Conservation (phyloP, 176 grass and related monocot species). For the Bothriochloa decipiens region DNA sequence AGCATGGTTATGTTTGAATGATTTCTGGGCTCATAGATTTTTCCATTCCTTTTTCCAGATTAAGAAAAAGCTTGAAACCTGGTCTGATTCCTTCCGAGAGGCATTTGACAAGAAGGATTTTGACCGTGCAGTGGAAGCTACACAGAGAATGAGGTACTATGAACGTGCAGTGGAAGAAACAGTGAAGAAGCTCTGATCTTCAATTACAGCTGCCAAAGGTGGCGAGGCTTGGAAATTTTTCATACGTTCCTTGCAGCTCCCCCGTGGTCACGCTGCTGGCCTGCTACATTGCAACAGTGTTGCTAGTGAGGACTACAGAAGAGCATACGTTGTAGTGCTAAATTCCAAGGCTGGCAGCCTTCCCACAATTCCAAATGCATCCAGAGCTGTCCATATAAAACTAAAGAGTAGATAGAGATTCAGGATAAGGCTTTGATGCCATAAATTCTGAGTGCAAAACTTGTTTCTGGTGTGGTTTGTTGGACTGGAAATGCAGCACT, state of each 20-base stretch:
- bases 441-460: not conserved
- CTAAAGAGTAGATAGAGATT: not conserved
- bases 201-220: not conserved
- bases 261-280: not conserved
- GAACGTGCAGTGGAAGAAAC: slow-evolving; percentile 82
- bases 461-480: not conserved
- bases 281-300: not conserved
- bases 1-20: not conserved
- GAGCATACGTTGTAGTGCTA: not conserved
- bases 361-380: not conserved
- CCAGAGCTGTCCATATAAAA: not conserved
- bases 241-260: not conserved
- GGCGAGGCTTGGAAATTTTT: not conserved
- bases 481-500: not conserved
- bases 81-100: slow-evolving; percentile 61
- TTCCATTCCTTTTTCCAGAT: slow-evolving; percentile 26
- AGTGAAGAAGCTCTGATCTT: slow-evolving; percentile 72
- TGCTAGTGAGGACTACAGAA: not conserved
- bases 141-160: slow-evolving; percentile 89
- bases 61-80: slow-evolving; percentile 61
- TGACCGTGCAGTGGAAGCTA: slow-evolving; percentile 59
- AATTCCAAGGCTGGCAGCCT: not conserved
- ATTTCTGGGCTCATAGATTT: not conserved
- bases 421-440: not conserved
- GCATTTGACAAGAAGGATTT: slow-evolving; percentile 64